A percentile compares a stretch with the other conserved stretches of the same genome.
Evolutionary conservation across 495 filamentous ascomycete genomes (phyloP).

Genomic region (Xylaria cubensis): DNA sequence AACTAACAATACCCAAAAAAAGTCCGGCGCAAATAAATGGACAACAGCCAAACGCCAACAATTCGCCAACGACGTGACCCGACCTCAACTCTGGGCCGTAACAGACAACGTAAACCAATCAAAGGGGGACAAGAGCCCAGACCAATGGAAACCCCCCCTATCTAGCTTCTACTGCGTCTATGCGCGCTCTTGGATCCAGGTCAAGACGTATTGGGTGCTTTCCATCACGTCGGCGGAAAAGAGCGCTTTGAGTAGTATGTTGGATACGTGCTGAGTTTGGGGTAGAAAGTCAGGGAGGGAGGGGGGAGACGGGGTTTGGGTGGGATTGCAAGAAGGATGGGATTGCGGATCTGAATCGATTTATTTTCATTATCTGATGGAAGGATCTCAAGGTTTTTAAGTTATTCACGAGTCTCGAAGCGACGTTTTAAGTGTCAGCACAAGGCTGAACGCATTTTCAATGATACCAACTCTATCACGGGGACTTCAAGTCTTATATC

Average conservation of each 20-base stretch:
- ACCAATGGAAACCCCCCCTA: slow-evolving; percentile 75
- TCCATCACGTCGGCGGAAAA: slow-evolving; percentile 68
- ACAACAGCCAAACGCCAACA: slow-evolving; percentile 65
- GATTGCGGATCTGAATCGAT: neutral
- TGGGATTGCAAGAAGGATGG: neutral
- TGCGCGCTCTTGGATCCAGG: slow-evolving; percentile 71
- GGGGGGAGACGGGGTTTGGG: neutral
- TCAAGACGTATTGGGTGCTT: slow-evolving; percentile 68
- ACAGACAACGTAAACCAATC: slow-evolving; percentile 74
- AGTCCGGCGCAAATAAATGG: slow-evolving; percentile 63
- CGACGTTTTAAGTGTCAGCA: neutral
- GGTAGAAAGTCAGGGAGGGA: too few relatives aligned
- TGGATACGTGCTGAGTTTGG: slow-evolving; percentile 65
- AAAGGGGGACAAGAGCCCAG: slow-evolving; percentile 73
- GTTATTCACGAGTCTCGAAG: neutral
- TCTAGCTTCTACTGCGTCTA: slow-evolving; percentile 76
- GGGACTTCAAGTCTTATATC: neutral
- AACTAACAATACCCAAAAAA: neutral
- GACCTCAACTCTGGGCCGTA: slow-evolving; percentile 75
- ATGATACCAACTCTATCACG: neutral
- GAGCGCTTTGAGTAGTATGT: slow-evolving; percentile 66
- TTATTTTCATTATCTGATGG: too few relatives aligned
- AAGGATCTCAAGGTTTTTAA: neutral
- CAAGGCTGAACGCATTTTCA: neutral
- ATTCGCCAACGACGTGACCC: slow-evolving; percentile 75